Evolutionary conservation across 495 filamentous ascomycete species (phyloP).

Genomic region (Penicillium salamii): DNA sequence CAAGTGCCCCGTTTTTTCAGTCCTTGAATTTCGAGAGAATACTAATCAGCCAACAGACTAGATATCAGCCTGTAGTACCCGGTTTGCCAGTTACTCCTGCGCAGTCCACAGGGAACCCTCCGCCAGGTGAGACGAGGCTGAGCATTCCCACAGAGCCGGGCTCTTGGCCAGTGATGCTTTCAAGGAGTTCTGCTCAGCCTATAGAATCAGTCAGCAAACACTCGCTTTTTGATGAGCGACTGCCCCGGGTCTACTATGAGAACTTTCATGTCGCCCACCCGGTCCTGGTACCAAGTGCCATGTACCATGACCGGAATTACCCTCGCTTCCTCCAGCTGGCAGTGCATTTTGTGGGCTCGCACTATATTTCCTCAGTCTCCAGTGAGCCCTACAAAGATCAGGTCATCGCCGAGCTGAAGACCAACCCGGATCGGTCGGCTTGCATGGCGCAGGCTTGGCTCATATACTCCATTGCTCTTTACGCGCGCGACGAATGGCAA

Average conservation of each 20-base stretch:
- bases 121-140: slow-evolving; percentile 7
- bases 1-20: slow-evolving; percentile 4
- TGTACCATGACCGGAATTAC: slow-evolving; percentile 36
- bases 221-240: slow-evolving; percentile 32
- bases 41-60: background rate
- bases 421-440: slow-evolving; percentile 26
- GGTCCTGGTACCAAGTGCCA: slow-evolving; percentile 30
- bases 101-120: slow-evolving; percentile 15
- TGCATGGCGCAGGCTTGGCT: slow-evolving; percentile 39
- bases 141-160: slow-evolving; percentile 15
- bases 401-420: slow-evolving; percentile 23
- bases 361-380: slow-evolving; percentile 27
- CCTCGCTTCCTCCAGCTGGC: slow-evolving; percentile 34
- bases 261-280: slow-evolving; percentile 42
- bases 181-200: slow-evolving; percentile 8
- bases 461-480: slow-evolving; percentile 35
- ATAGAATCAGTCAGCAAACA: slow-evolving; percentile 11
- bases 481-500: slow-evolving; percentile 31
- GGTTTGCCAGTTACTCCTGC: slow-evolving; percentile 4
- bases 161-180: slow-evolving; percentile 25
- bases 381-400: slow-evolving; percentile 24
- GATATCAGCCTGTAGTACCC: slow-evolving; percentile 4
- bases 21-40: background rate
- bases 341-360: slow-evolving; percentile 38
- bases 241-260: slow-evolving; percentile 36